phyloP scores from a whole-genome alignment of 179 eudicot species.

The Silene noctiflora region DNA sequence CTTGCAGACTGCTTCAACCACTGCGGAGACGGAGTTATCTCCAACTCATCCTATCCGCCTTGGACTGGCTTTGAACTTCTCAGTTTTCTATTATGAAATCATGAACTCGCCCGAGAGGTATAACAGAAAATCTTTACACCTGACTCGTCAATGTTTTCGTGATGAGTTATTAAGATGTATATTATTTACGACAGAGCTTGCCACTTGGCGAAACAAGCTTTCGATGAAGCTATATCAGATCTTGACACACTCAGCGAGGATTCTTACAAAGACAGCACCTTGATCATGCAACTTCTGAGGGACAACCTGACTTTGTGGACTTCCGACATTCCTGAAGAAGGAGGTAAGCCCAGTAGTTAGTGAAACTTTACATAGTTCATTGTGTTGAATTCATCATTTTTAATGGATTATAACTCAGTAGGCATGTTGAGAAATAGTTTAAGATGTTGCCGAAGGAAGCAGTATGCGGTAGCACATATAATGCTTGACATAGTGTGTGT shows the following conservation, averaged over 20 bases:
- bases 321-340: constrained; percentile 27
- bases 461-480: too few relatives aligned
- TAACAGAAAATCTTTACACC: neutral
- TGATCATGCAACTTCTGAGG: constrained; percentile 35
- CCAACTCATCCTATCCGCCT: constrained; percentile 60
- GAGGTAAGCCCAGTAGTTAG: constrained; percentile 16
- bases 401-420: too few relatives aligned
- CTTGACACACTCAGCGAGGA: constrained; percentile 34
- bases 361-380: neutral
- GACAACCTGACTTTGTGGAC: constrained; percentile 36
- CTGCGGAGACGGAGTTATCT: constrained; percentile 45
- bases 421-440: too few relatives aligned
- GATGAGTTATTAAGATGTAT: neutral
- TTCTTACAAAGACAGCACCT: constrained; percentile 35
- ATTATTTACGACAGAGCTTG: constrained; percentile 20
- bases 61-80: constrained; percentile 55
- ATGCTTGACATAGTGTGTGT: too few relatives aligned
- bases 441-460: too few relatives aligned
- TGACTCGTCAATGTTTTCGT: neutral
- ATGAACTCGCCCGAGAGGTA: constrained; percentile 60
- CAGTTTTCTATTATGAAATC: constrained; percentile 62
- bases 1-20: constrained; percentile 44
- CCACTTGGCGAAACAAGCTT: constrained; percentile 26
- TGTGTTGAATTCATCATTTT: neutral
- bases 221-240: constrained; percentile 32